Conservation (phyloP, 306 rosid genomes). For the Quercus aquifolioides region DNA sequence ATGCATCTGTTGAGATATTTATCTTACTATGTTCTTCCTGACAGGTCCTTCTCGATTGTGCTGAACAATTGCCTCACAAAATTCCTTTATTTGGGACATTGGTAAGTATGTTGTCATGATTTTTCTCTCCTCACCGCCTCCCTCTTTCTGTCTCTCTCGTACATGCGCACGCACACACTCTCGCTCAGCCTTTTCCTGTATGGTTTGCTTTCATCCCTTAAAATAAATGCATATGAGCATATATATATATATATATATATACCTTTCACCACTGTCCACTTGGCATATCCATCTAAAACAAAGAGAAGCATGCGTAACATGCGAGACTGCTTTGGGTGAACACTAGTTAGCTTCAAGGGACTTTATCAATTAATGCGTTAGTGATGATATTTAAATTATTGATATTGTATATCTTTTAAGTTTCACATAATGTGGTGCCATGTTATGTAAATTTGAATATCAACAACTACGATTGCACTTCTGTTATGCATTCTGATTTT, state of each 20-base stretch:
- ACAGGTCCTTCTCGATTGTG: conserved; percentile 77
- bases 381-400: no score
- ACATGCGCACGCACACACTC: no score
- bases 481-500: neutral
- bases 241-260: no score
- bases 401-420: neutral
- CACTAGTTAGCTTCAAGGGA: no score
- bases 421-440: neutral
- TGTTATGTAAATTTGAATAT: neutral
- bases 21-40: conserved; percentile 21
- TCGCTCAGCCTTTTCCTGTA: no score
- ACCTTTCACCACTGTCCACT: no score
- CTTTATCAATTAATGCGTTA: no score
- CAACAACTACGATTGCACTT: neutral
- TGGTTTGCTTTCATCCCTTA: neutral
- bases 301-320: no score
- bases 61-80: conserved; percentile 95
- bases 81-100: conserved; percentile 79
- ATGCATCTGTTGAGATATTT: conserved; percentile 7
- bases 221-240: no score
- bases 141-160: neutral
- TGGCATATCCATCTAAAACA: no score
- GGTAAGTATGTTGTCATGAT: conserved; percentile 42
- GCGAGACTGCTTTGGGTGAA: no score
- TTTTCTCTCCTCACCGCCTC: neutral